Base-by-base conservation (phyloP, 495 filamentous ascomycete genomes). In the Penicillium salamii region DNA sequence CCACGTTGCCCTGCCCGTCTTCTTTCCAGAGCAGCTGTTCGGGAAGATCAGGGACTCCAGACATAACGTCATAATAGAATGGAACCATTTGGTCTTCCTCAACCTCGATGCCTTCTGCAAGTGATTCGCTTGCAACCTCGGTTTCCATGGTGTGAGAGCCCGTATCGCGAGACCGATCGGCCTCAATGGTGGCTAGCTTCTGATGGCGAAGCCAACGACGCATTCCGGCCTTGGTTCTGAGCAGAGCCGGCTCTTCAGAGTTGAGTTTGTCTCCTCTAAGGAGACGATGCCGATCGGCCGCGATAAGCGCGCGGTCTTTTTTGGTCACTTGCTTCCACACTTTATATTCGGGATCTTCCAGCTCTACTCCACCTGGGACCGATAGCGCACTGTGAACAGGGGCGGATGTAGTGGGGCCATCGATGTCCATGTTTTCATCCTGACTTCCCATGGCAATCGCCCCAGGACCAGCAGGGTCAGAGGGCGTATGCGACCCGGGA, bases 301-400 rank as follows among this genome's bases (percentile, higher is more conserved):
- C 90, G 32, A 92, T 82, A 12, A 87, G 72, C n/a, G 93, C 93
- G 37, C 93, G 83, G 52, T 95, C 91, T 64, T 95, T 96, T 69
- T 97, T 97, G 2, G 93, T 99, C 31, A 96, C 89, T 65, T 95
- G 91, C 73, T 97, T 99, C 93, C 93, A 99, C 33, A 91, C 88
- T 62, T 95, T 95, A 72, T 91, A 96, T 56, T 95, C 91, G 1
- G 89, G 82, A 57, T 97, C 91, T 53, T 96, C 86, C 41, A 83
- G 58, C 38, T 87, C 86, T 13, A 67, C 58, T 3, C 70, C 73
- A 5, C 69, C 71, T 9, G 71, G 56, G 5, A 65, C 65, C 11
- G 66, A 62, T 21, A 74, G 52, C n/a, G 70, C 73, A 47, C 63
- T 73, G 19, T 86, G 75, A 20, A 82, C 82, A 52, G 79, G 85